These are phyloP conservation scores for Fusarium continuum DNA, from an alignment of 2,329 filamentous ascomycete genomes.

Conservation along the genomic window DNA sequence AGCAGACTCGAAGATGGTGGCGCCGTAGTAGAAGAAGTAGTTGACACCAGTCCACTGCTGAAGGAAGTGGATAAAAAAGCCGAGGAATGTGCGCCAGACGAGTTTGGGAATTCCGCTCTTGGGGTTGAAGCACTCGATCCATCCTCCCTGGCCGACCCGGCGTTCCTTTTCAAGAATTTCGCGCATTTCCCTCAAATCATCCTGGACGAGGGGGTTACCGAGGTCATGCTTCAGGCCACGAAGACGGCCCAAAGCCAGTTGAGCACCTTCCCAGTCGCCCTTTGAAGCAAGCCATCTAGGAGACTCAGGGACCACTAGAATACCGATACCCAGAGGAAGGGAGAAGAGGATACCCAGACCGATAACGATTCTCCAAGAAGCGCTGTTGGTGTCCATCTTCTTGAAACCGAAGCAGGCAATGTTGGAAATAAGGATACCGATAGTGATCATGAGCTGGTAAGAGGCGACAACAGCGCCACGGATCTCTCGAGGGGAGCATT, in stretches of 20 bases:
- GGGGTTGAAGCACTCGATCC: constrained; percentile 69
- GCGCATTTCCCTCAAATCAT: constrained; percentile 63
- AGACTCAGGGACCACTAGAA: constrained; percentile 64
- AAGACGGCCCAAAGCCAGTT: constrained; percentile 61
- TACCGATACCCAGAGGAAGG: constrained; percentile 61
- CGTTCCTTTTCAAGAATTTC: constrained; percentile 57
- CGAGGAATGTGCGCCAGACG: constrained; percentile 71
- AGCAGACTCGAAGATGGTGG: constrained; percentile 72
- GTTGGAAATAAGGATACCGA: constrained; percentile 70
- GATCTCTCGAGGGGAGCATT: constrained; percentile 69
- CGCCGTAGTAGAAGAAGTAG: constrained; percentile 73
- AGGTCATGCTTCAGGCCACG: constrained; percentile 60
- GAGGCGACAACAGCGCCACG: constrained; percentile 71
- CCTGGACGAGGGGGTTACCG: constrained; percentile 55
- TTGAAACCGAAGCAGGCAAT: constrained; percentile 64
- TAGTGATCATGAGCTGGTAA: constrained; percentile 79
- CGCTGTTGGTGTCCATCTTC: constrained; percentile 51
- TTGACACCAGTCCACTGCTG: constrained; percentile 73
- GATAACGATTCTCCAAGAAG: constrained; percentile 71
- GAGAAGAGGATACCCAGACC: constrained; percentile 64
- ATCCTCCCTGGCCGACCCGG: constrained; percentile 57
- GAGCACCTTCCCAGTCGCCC: constrained; percentile 58
- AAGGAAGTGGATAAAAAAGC: constrained; percentile 69
- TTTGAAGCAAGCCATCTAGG: constrained; percentile 64
- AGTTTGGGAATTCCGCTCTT: constrained; percentile 63